Base-by-base conservation (phyloP, 306 rosid genomes). In the Fragaria iinumae region DNA sequence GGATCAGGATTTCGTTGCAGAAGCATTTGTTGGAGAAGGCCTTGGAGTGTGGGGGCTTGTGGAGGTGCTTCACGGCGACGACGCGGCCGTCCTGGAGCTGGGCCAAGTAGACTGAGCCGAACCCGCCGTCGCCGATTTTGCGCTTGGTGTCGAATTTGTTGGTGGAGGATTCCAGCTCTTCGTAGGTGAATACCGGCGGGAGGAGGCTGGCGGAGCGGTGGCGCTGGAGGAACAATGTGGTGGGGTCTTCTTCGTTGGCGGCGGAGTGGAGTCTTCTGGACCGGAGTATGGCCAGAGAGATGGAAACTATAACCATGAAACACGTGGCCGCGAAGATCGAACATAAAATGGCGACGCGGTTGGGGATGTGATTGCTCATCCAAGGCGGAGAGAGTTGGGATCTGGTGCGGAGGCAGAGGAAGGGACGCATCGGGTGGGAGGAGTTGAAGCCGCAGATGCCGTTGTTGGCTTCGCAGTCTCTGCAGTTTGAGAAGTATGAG, bases 61-160 rank as follows among this genome's bases (percentile, higher is more conserved):
- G 99, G 52, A 92, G 99, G 76, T 88, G 79, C 73, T 95, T 95
- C 45, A 95, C 96, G 2, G 99, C 99, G 1, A 89, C 97, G 56
- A 92, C 74, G 16, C 92, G 80, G 0, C 92, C 80, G 72, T 95
- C 97, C 73, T 57, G 27, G 77, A 92, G 92, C 52, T 91, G 88
- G 5, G 92, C 99, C 52, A 95, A 78, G 67, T 67, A 95, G 16
- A 95, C 99, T 0, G 99, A 88, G 6, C 99, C 99, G 70, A 95
- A 95, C 16, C 99, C 99, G 9, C 99, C 99, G 48, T 91, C 97
- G 29, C 99, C 99, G 49, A 95, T 86, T 84, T 92, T 95, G n/a
- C 97, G 84, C 71, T 90, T 95, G 0, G 80, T 84, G 74, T 95
- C 96, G 76, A 95, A 95, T 32, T 78, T 62, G 82, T 95, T 89